phyloP scores from a whole-genome alignment of 2,329 filamentous ascomycete species.

The Aspergillus sp. region DNA sequence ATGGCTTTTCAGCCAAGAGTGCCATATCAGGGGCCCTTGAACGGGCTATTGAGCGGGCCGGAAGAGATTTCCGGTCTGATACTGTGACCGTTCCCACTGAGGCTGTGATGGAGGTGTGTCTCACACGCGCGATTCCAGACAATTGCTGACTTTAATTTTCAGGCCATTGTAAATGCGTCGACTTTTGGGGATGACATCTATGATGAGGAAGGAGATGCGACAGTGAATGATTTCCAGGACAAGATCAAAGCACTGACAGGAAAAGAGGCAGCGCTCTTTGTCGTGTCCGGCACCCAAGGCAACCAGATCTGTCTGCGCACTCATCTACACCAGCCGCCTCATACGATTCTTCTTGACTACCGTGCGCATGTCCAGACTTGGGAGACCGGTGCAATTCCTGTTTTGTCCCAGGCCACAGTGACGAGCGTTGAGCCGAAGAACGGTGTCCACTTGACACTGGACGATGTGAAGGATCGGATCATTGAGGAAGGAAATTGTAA shows the following conservation, averaged over 20 bases:
- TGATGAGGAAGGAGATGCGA: slow-evolving; percentile 27
- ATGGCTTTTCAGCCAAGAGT: background rate
- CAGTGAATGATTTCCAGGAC: slow-evolving; percentile 32
- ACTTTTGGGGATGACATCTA: slow-evolving; percentile 40
- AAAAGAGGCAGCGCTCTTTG: slow-evolving; percentile 36
- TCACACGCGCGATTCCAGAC: fast-evolving
- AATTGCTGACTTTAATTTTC: background rate
- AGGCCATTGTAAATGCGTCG: slow-evolving; percentile 21
- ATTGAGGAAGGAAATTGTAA: slow-evolving; percentile 25
- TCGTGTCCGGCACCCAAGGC: slow-evolving; percentile 43
- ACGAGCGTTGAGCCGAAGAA: slow-evolving; percentile 34
- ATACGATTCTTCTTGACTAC: slow-evolving; percentile 37
- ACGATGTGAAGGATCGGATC: slow-evolving; percentile 34
- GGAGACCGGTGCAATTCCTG: slow-evolving; percentile 33
- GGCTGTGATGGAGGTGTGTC: slow-evolving; percentile 24
- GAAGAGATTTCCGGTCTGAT: slow-evolving; percentile 31
- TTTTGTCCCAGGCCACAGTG: slow-evolving; percentile 36
- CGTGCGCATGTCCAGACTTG: slow-evolving; percentile 37
- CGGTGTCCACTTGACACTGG: slow-evolving; percentile 36
- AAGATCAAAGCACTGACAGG: slow-evolving; percentile 35
- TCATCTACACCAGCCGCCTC: slow-evolving; percentile 36
- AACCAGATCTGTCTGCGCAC: slow-evolving; percentile 41
- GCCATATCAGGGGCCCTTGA: background rate
- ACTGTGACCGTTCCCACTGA: slow-evolving; percentile 31
- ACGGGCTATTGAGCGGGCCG: background rate